These are phyloP conservation scores for Podosphaera fusca DNA, from an alignment of 2,329 filamentous ascomycete species.

Conservation along the genomic window DNA sequence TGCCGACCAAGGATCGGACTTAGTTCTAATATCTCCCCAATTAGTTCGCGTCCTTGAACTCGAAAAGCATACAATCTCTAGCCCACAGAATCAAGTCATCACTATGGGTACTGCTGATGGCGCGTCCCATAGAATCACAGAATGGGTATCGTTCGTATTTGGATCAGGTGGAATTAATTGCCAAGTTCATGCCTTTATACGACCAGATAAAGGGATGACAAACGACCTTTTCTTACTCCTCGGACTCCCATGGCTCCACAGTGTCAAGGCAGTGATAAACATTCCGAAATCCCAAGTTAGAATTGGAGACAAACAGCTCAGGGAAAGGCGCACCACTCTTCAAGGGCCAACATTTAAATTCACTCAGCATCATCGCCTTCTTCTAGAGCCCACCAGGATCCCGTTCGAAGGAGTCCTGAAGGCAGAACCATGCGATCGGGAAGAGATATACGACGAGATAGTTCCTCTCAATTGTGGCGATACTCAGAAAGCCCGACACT, in stretches of 20 bases:
- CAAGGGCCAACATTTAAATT: no score
- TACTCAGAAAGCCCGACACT: not conserved
- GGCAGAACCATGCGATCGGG: no score
- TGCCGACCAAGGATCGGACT: not conserved
- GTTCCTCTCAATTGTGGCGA: not conserved
- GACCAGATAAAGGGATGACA: not conserved
- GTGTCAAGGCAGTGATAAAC: not conserved
- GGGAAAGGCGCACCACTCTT: no score
- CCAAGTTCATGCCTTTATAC: no score
- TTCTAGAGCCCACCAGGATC: no score
- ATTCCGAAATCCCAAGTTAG: not conserved
- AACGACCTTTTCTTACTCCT: not conserved
- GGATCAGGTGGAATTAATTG: not conserved
- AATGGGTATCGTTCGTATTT: not conserved
- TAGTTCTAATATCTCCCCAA: not conserved
- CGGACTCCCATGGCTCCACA: not conserved
- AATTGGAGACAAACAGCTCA: not conserved
- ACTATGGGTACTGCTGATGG: conserved; percentile 1
- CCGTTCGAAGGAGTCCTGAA: no score
- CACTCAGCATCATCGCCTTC: no score
- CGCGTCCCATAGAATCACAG: not conserved
- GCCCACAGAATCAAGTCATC: not conserved
- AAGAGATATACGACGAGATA: no score
- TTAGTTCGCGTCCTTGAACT: not conserved
- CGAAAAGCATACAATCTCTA: not conserved